Evolutionary conservation across 495 filamentous ascomycete genomes (phyloP).

Genomic region (Saxispiralis lemnorum): DNA sequence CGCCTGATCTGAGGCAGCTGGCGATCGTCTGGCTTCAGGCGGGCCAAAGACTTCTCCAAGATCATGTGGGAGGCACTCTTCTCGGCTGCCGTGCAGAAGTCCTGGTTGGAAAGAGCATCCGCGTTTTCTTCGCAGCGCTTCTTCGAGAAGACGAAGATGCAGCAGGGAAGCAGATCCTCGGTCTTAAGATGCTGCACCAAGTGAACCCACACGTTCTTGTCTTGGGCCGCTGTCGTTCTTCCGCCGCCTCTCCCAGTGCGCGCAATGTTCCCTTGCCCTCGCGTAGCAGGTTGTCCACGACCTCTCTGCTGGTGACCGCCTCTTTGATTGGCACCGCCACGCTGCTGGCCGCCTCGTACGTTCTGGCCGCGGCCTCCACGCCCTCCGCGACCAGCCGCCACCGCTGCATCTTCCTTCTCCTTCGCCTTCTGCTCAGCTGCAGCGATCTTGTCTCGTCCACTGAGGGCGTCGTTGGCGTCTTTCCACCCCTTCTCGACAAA

Average conservation of each 20-base stretch:
- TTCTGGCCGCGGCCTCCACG: slow-evolving; percentile 11
- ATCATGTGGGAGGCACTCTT: slow-evolving; percentile 96
- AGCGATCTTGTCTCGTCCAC: slow-evolving; percentile 65
- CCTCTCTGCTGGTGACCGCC: slow-evolving; percentile 38
- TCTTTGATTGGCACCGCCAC: slow-evolving; percentile 35
- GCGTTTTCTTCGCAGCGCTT: slow-evolving; percentile 94
- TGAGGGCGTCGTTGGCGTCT: slow-evolving; percentile 67
- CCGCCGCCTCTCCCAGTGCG: slow-evolving; percentile 69
- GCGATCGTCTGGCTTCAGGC: slow-evolving; percentile 80
- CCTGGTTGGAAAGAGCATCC: slow-evolving; percentile 80
- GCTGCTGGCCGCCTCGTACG: slow-evolving; percentile 25
- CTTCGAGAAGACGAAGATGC: slow-evolving; percentile 98
- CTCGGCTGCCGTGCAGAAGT: slow-evolving; percentile 79
- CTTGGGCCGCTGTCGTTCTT: slow-evolving; percentile 71
- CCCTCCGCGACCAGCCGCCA: slow-evolving; percentile 15
- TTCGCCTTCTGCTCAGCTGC: slow-evolving; percentile 26
- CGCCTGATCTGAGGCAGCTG: slow-evolving; percentile 76
- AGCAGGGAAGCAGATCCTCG: slow-evolving; percentile 68
- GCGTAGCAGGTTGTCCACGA: slow-evolving; percentile 36
- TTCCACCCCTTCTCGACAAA: slow-evolving; percentile 89
- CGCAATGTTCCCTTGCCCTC: slow-evolving; percentile 67
- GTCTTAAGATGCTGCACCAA: slow-evolving; percentile 81
- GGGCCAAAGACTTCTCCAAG: slow-evolving; percentile 84
- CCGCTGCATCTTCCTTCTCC: slow-evolving; percentile 25
- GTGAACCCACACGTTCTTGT: slow-evolving; percentile 93